Conservation (phyloP, 2,329 filamentous ascomycete genomes). For the Teratosphaeria epicoccoides region DNA sequence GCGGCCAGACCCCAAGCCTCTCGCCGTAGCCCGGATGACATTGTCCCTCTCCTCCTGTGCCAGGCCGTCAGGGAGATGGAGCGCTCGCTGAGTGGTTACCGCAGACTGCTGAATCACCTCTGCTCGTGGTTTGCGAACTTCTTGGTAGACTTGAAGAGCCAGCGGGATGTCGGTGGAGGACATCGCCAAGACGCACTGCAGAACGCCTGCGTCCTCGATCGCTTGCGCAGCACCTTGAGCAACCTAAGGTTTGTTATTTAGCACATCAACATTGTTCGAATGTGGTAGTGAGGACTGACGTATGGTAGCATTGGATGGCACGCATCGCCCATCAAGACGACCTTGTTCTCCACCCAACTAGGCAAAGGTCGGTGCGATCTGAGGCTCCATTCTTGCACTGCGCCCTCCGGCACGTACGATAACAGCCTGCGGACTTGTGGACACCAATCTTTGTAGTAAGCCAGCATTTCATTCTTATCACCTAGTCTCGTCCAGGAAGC, state of each 20-base stretch:
- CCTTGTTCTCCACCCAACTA: slow-evolving; percentile 27
- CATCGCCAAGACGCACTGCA: slow-evolving; percentile 24
- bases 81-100: slow-evolving; percentile 26
- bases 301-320: slow-evolving; percentile 60
- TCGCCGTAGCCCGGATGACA: too few relatives aligned
- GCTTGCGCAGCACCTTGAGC: slow-evolving; percentile 59
- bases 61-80: slow-evolving; percentile 18
- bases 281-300: too few relatives aligned
- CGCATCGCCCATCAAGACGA: slow-evolving; percentile 49
- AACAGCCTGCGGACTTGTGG: slow-evolving; percentile 49
- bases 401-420: slow-evolving; percentile 47
- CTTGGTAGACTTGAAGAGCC: background rate
- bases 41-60: slow-evolving; percentile 11
- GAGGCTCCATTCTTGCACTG: slow-evolving; percentile 30
- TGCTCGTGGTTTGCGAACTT: background rate
- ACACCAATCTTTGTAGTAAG: slow-evolving; percentile 53
- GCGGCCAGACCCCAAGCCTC: slow-evolving; percentile 3
- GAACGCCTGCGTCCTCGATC: slow-evolving; percentile 54
- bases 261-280: too few relatives aligned
- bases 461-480: slow-evolving; percentile 50
- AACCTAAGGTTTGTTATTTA: too few relatives aligned
- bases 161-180: background rate
- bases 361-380: slow-evolving; percentile 26
- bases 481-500: slow-evolving; percentile 56
- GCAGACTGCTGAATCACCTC: slow-evolving; percentile 22